Percentiles rank a stretch among this genome's conserved stretches.
Conservation (phyloP, 2,329 filamentous ascomycete species). For the Paecilomyces formosus region DNA sequence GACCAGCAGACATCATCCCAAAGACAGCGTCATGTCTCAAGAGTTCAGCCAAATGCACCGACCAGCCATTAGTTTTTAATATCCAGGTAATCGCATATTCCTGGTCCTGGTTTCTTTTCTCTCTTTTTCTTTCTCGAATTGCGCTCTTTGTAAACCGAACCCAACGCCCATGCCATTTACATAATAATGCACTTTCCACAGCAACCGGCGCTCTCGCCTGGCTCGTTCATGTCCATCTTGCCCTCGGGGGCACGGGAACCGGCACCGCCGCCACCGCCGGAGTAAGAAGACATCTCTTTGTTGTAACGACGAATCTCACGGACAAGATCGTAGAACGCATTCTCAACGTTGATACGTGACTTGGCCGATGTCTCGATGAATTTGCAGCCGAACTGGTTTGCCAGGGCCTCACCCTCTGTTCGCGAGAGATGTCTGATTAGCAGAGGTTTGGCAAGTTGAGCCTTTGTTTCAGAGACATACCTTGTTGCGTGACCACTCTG, state of each 20-base stretch:
- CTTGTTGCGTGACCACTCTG: conserved; percentile 84
- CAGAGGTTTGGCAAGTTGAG: not conserved
- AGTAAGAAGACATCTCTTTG: conserved; percentile 91
- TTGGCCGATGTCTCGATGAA: conserved; percentile 99
- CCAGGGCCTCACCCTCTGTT: conserved; percentile 81
- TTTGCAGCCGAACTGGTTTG: conserved; percentile 84
- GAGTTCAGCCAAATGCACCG: conserved; percentile 14
- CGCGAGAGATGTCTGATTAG: not conserved
- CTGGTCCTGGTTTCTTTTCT: conserved; percentile 11
- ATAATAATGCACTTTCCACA: conserved; percentile 83
- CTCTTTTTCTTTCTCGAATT: conserved; percentile 14
- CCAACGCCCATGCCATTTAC: conserved; percentile 44
- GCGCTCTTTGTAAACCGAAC: conserved; percentile 10
- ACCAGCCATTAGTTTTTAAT: conserved; percentile 10
- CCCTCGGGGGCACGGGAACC: conserved; percentile 51
- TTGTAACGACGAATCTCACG: conserved; percentile 97
- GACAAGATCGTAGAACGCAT: conserved; percentile 97
- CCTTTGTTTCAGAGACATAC: conserved; percentile 46
- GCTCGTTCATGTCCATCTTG: conserved; percentile 68
- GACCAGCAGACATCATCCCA: conserved; percentile 22
- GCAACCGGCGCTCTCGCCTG: conserved; percentile 56
- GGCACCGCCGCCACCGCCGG: conserved; percentile 58
- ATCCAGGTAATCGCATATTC: conserved; percentile 4
- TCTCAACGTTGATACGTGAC: conserved; percentile 95
- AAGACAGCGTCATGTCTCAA: conserved; percentile 17